Evolutionary conservation across 352 stramenopile genomes (phyloP).

Genomic region (Thalassiosira mediterranea): DNA sequence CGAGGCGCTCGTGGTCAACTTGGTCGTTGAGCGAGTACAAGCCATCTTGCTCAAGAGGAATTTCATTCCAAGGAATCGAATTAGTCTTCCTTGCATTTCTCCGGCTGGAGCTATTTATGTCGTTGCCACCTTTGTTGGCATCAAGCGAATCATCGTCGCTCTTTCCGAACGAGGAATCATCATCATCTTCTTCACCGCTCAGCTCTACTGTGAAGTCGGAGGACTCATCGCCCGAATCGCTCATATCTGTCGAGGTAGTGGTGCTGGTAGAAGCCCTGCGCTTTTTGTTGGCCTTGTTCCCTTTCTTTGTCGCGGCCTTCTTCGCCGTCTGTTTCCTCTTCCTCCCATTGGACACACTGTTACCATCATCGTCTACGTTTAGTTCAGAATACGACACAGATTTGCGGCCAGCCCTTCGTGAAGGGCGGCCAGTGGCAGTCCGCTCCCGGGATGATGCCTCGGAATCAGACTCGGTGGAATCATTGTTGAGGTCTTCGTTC

Average conservation of each 20-base stretch:
- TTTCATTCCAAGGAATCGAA: slow-evolving; percentile 55
- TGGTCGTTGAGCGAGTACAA: not conserved
- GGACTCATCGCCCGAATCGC: not conserved
- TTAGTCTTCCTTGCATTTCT: slow-evolving; percentile 2
- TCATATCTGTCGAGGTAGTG: not conserved
- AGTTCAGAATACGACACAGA: slow-evolving; percentile 22
- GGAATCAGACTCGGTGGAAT: slow-evolving; percentile 14
- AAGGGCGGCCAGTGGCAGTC: slow-evolving; percentile 2
- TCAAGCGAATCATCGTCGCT: slow-evolving; percentile 14
- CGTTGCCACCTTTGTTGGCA: not conserved
- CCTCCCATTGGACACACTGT: not conserved
- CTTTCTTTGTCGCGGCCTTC: slow-evolving; percentile 13
- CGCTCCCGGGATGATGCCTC: not conserved
- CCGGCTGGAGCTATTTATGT: slow-evolving; percentile 1
- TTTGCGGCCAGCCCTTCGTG: slow-evolving; percentile 2
- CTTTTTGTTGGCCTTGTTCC: slow-evolving; percentile 8
- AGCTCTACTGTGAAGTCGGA: not conserved
- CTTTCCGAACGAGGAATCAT: not conserved
- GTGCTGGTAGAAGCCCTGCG: slow-evolving; percentile 6
- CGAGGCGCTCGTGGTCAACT: slow-evolving; percentile 29
- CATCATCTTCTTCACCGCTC: not conserved
- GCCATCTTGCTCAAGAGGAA: slow-evolving; percentile 15
- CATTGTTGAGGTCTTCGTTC: slow-evolving; percentile 30
- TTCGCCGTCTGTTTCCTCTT: slow-evolving; percentile 15
- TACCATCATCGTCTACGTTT: slow-evolving; percentile 15